Evolutionary conservation across 495 filamentous ascomycete genomes (phyloP), one percentile per base, ranked within the genome.

Genomic region (Halenospora varia): DNA sequence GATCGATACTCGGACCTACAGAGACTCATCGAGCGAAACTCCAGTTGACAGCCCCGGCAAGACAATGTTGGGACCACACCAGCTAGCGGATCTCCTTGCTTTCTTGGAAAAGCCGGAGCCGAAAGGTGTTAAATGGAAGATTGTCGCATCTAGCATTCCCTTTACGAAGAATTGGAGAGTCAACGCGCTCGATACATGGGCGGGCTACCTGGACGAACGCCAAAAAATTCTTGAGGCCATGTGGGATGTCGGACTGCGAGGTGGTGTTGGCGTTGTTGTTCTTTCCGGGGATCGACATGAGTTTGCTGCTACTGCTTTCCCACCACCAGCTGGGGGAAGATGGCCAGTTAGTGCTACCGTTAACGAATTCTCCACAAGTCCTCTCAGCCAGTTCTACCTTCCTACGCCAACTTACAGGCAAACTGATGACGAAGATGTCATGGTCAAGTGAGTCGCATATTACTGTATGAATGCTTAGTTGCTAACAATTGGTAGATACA

Each of bases 161-260:
- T 96, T 98, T 71, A 97, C 94, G 13, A 92, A 95, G 70, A 98
- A 98, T 71, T 98, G 94, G 94, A 84, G 78, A 24, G 79, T 94
- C 61, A 88, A 89, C 54, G 82, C 77, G 2, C 75, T 81, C 42
- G 94, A 98, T 66, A 97, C 94, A 2, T 98, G 94, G 94, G 90
- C 87, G 35, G 92, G 90, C 0, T 96, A 92, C 71, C 76, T 96
- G 11, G 62, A 77, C 45, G 94, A 98, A 72, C 84, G 94, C 15
- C 80, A 77, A 25, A 79, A 72, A 56, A 82, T 98, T 45, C 84
- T 97, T 44, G 86, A 96, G 65, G 87, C 88, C 9, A 96, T 96
- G 84, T 97, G 94, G 91, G 84, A 86, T 51, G 84, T 85, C 1
- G 82, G 85, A 23, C 71, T 77, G 18, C 74, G 74, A n/a, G 80